Base-by-base conservation (phyloP, 2,329 filamentous ascomycete species). In the Daldinia sp. region DNA sequence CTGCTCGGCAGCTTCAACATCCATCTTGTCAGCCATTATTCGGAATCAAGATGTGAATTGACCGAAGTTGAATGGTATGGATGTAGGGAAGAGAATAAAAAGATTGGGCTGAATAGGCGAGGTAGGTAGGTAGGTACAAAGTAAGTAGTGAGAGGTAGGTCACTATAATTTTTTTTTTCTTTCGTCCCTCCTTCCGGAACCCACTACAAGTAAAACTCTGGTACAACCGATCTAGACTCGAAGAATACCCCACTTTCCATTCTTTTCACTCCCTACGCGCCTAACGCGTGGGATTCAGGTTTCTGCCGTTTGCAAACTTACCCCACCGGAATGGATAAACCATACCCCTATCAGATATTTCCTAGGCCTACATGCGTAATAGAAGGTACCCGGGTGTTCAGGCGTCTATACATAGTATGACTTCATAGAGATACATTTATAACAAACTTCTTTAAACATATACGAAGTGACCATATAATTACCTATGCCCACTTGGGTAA, bases 1-100 rank as follows among this genome's bases (percentile, higher is more conserved):
- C 79, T 86, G 80, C 83, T 90, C 88, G 55, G 87, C 88, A 73
- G 82, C 79, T 78, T 88, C 87, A 67, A 89, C 82, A 50, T 89
- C 87, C 86, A 87, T 88, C 69, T 84, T 84, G 74, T 83, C 82
- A 59, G 59, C 68, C 75, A 78, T 78, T 13, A 53, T 71, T 37
- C 9, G n/a, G 28, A 51, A 51, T 30, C 9, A 41, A 23, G 65
- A 62, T 42, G 56, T 39, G 65, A 48, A 33, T 51, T n/a, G 26
- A 37, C 60, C 39, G 61, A 63, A 58, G 53, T 12, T 50, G 39
- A 59, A 63, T 55, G 63, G 35, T 39, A 39, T 58, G 63, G 33
- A 60, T 61, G 26, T n/a, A 44, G 13, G 44, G 10, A 28, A 48
- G 55, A 56, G 56, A 55, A 63, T 67, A 46, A 56, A 56, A 67